These are phyloP conservation scores for Amborella trichopoda DNA, from an alignment of 164 flowering plant species.

Conservation along the genomic window DNA sequence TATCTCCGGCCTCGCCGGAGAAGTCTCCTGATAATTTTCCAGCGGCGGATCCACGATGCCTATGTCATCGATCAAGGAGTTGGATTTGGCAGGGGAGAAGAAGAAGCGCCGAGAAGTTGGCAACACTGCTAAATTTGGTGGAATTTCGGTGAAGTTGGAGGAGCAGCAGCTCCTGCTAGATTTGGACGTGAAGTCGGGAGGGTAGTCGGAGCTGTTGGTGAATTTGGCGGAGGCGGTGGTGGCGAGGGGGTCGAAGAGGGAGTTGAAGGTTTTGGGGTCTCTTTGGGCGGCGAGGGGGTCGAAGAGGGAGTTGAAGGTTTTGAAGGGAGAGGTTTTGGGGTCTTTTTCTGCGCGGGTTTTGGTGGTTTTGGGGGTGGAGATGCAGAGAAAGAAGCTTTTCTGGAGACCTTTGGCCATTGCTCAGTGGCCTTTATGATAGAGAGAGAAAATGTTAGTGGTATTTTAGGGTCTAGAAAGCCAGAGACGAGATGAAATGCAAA, in stretches of 20 bases:
- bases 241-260: conserved; percentile 23
- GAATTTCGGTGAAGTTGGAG: conserved; percentile 13
- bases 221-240: conserved; percentile 1
- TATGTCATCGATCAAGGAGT: conserved; percentile 44
- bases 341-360: neutral
- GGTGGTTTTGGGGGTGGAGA: conserved; percentile 8
- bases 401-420: conserved; percentile 22
- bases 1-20: neutral
- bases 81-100: conserved; percentile 76
- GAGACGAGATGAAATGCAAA: too few relatives aligned
- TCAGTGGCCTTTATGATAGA: neutral
- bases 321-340: neutral
- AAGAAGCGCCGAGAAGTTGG: conserved; percentile 73
- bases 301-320: conserved; percentile 9
- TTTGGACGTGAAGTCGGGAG: conserved; percentile 3
- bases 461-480: too few relatives aligned
- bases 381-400: conserved; percentile 38
- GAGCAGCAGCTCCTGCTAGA: conserved; percentile 7
- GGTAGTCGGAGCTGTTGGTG: neutral
- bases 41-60: conserved; percentile 1
- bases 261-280: conserved; percentile 31
- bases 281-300: neutral
- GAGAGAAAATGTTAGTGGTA: too few relatives aligned
- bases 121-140: conserved; percentile 43
- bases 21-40: too few relatives aligned